Evolutionary conservation across 116 monocot species (phyloP).

Genomic region (Thalassia testudinum): DNA sequence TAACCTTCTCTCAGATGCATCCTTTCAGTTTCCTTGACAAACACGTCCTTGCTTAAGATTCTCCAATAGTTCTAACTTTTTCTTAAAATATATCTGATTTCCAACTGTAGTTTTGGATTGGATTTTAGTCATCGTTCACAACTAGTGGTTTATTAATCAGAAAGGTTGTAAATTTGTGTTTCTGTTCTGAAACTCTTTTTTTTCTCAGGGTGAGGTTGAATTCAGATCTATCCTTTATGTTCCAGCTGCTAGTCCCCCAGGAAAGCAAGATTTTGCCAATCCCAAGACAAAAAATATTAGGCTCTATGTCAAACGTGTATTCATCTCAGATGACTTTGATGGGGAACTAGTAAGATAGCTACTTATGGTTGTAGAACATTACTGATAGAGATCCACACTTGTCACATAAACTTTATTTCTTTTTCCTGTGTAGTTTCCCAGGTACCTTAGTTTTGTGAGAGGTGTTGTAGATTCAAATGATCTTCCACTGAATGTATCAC

Average conservation of each 20-base stretch:
- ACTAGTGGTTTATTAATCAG: no score
- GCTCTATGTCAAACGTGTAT: conserved; percentile 94
- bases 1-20: no score
- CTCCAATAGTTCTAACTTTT: no score
- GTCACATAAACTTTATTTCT: conserved; percentile 2
- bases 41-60: no score
- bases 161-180: no score
- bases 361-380: neutral
- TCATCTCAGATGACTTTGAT: conserved; percentile 98
- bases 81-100: no score
- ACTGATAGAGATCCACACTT: neutral
- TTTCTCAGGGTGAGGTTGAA: conserved; percentile 84
- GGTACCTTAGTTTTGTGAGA: conserved; percentile 92
- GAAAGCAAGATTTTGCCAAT: conserved; percentile 57
- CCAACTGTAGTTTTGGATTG: no score
- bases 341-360: conserved; percentile 64
- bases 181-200: no score
- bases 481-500: conserved; percentile 96
- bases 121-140: no score
- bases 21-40: no score
- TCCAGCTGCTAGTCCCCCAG: conserved; percentile 30
- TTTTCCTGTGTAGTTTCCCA: conserved; percentile 54
- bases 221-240: conserved; percentile 93
- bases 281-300: conserved; percentile 92
- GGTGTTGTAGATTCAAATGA: conserved; percentile 99